Conservation (phyloP, 108 stramenopile genomes). For the Chaetoceros tenuissimus region DNA sequence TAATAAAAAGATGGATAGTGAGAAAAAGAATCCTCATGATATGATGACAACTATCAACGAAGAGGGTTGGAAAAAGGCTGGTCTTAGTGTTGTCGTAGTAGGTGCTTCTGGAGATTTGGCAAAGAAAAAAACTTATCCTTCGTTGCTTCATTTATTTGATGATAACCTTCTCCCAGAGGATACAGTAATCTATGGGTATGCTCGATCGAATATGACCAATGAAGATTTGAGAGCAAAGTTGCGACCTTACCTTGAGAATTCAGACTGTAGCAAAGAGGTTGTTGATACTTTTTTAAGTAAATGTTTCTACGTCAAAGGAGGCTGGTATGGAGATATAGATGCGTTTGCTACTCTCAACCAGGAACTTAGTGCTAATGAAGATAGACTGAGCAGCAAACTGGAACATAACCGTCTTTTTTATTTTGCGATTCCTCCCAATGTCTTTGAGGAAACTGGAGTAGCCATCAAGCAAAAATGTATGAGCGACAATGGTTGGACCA, state of each 20-base stretch:
- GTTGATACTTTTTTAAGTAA: conserved; percentile 64
- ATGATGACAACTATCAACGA: neutral
- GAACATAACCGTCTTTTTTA: conserved; percentile 82
- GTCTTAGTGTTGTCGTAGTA: conserved; percentile 48
- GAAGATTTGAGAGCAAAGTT: conserved; percentile 78
- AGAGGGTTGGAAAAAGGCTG: conserved; percentile 1
- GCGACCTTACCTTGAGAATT: conserved; percentile 47
- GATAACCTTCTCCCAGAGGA: conserved; percentile 66
- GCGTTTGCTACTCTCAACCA: conserved; percentile 43
- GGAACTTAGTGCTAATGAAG: conserved; percentile 32
- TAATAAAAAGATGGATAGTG: neutral
- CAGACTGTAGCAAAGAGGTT: conserved; percentile 23
- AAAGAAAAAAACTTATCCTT: conserved; percentile 96
- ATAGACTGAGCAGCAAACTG: conserved; percentile 4
- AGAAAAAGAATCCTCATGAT: neutral
- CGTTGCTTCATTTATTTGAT: conserved; percentile 76
- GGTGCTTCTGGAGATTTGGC: conserved; percentile 92
- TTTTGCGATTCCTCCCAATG: conserved; percentile 95
- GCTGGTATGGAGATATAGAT: conserved; percentile 71
- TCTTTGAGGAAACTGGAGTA: conserved; percentile 80
- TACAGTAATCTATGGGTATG: conserved; percentile 83
- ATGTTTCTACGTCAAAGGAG: conserved; percentile 69
- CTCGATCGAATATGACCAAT: conserved; percentile 72
- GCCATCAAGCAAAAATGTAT: conserved; percentile 70
- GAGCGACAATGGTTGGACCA: conserved; percentile 76